phyloP scores from a whole-genome alignment of 441 rosid species.

The Croton setiger region DNA sequence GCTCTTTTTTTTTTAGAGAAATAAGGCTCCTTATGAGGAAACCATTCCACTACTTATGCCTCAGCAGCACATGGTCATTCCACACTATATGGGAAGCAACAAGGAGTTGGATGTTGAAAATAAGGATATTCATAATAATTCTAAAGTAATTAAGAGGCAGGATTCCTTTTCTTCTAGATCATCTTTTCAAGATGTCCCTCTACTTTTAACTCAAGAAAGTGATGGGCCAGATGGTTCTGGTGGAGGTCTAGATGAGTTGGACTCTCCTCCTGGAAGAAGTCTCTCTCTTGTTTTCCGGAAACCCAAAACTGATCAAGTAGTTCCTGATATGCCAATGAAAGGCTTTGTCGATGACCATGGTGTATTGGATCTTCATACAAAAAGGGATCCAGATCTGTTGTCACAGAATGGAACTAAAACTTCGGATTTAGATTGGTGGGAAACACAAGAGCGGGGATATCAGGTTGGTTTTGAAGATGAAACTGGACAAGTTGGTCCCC shows the following conservation, averaged over 20 bases:
- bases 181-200: slow-evolving; percentile 86
- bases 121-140: slow-evolving; percentile 41
- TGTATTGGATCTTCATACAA: slow-evolving; percentile 34
- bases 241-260: slow-evolving; percentile 41
- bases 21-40: slow-evolving; percentile 95
- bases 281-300: slow-evolving; percentile 58
- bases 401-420: slow-evolving; percentile 35
- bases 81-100: slow-evolving; percentile 84
- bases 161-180: slow-evolving; percentile 80
- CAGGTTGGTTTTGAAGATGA: slow-evolving; percentile 61
- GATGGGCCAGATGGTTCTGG: slow-evolving; percentile 48
- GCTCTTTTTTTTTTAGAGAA: slow-evolving; percentile 54
- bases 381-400: slow-evolving; percentile 29
- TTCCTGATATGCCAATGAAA: slow-evolving; percentile 73
- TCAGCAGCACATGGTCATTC: slow-evolving; percentile 98
- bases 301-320: slow-evolving; percentile 48
- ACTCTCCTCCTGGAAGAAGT: slow-evolving; percentile 36
- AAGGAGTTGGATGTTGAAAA: slow-evolving; percentile 43
- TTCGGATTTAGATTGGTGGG: slow-evolving; percentile 87
- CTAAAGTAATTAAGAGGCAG: slow-evolving; percentile 48
- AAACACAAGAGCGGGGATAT: slow-evolving; percentile 71
- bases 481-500: slow-evolving; percentile 89
- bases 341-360: slow-evolving; percentile 83
- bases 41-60: slow-evolving; percentile 97
- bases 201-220: slow-evolving; percentile 85